phyloP scores from a whole-genome alignment of 805 yeast species.

The Candida maesae region DNA sequence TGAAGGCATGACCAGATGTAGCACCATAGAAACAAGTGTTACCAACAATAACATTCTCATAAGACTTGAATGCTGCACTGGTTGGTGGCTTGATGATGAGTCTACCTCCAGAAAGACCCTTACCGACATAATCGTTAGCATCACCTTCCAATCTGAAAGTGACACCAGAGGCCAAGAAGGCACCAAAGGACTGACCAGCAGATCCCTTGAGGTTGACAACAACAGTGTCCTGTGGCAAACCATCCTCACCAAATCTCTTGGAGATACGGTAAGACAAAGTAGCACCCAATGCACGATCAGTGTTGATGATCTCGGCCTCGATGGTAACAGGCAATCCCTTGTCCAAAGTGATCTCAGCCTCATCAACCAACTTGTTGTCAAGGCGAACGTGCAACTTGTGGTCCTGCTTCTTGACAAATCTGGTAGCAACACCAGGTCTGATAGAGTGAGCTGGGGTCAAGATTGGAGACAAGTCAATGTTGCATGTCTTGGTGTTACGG shows the following conservation, averaged over 20 bases:
- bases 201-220: constrained; percentile 89
- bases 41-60: constrained; percentile 94
- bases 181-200: constrained; percentile 99
- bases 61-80: constrained; percentile 80
- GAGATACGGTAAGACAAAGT: constrained; percentile 93
- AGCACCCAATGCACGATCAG: constrained; percentile 95
- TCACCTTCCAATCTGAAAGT: constrained; percentile 96
- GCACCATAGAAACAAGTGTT: constrained; percentile 98
- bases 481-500: constrained; percentile 84
- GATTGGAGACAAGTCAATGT: constrained; percentile 87
- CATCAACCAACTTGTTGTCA: constrained; percentile 94
- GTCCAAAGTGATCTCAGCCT: constrained; percentile 91
- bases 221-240: constrained; percentile 93
- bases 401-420: constrained; percentile 89
- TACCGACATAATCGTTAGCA: constrained; percentile 96
- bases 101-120: constrained; percentile 95
- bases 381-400: constrained; percentile 88
- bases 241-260: constrained; percentile 87
- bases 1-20: constrained; percentile 88
- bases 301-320: constrained; percentile 89
- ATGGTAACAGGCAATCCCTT: constrained; percentile 95
- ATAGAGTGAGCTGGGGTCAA: constrained; percentile 95
- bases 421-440: constrained; percentile 95
- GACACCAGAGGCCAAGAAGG: constrained; percentile 93
- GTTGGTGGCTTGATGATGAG: constrained; percentile 88